Base-by-base conservation (phyloP, 202 grass and related monocot genomes). In the Dendrocalamus latiflorus region DNA sequence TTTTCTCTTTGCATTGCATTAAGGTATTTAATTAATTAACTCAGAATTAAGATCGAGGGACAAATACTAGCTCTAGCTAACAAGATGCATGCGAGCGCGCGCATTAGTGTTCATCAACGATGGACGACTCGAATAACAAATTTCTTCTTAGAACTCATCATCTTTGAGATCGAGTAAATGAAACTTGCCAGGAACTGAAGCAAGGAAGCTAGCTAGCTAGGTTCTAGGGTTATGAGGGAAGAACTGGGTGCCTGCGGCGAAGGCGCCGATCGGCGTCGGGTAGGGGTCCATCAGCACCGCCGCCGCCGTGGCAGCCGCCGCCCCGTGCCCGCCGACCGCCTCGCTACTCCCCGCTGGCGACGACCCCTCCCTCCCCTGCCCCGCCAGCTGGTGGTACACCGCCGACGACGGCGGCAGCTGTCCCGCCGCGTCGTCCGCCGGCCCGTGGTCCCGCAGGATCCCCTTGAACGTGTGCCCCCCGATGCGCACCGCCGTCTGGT, bases 401-500 rank as follows among this genome's bases (percentile, higher is more conserved):
- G 65, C 74, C 17, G 86, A 62, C 6, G 85, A 71, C 65, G 78
- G 66, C 17, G 67, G 89, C 24, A 81, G 80, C 68, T 90, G 88
- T 0, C 74, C 88, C 9, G 59, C 74, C 51, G 73, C 84, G 24
- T 90, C 79, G 44, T 79, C 88, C 34, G 85, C 90, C 5, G 84
- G 94, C 12, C 94, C 94, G 37, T 97, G 92, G 83, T 97, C 84
- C 6, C 92, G 80, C 36, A 96, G 82, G 63, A 96, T 95, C 38
- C 96, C 96, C 78, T 91, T 99, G 86, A 96, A 99, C 3, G 92
- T 89, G 84, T 99, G 96, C 0, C 96, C 96, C 1, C 91, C 89
- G 82, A 99, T 99, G 91, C 77, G 96, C 56, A 99, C 84, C 57
- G 93, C 89, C 65, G 96, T 99, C 87, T 99, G 96, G 86, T 99